Evolutionary conservation across 257 asterid genomes (phyloP), one percentile per base, ranked within the genome.

Genomic region (Gynochthodes officinalis): DNA sequence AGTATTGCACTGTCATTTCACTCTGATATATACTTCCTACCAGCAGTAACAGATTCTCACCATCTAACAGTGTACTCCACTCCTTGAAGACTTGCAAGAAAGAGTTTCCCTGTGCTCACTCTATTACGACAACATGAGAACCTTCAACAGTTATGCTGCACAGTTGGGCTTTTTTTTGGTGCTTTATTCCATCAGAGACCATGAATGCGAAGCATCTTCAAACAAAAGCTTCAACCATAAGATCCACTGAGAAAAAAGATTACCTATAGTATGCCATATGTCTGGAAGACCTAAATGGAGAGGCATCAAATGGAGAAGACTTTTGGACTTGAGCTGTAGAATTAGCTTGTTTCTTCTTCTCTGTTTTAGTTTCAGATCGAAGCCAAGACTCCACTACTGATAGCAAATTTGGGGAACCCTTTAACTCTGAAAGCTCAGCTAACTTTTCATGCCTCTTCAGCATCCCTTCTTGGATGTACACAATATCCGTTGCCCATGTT

Each of bases 201-300:
- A 37, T 68, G 55, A 46, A 28, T 46, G 15, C 19, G 48, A 68
- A 62, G n/a, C n/a, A n/a, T n/a, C n/a, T n/a, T n/a, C n/a, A n/a
- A n/a, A n/a, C n/a, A n/a, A n/a, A n/a, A n/a, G n/a, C 13, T 7
- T 4, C 25, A n/a, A 21, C 27, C 19, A 7, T 37, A 15, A 3
- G 8, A 5, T 9, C 69, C 44, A 4, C 28, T 4, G 1, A 32
- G 42, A 15, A 8, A 70, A 28, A 32, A 79, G 73, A 44, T 86
- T 86, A 94, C 9, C 97, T 92, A 80, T 87, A 95, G 81, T 86
- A 84, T 15, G 98, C 88, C 99, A 95, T 95, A 63, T 95, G 99
- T 77, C 97, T 87, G 32, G 98, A 82, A 58, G 99, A 87, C 72
- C 81, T 88, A 68, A 91, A 89, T 30, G 96, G 96, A 68, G 96